Conservation (phyloP, 345 rosid genomes). For the Kandelia obovata region DNA sequence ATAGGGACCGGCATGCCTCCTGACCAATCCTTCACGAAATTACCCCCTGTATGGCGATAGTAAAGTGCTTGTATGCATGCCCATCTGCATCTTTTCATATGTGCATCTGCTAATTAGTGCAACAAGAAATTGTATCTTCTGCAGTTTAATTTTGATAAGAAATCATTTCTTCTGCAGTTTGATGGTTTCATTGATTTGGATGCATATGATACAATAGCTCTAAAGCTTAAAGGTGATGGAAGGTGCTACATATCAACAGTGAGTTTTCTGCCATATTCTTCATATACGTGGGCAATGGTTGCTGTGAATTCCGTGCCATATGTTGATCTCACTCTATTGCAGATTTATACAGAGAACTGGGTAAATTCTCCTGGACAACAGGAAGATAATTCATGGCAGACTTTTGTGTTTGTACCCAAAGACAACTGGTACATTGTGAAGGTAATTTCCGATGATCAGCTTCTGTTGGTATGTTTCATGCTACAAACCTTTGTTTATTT, state of each 20-base stretch:
- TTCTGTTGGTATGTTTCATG: no score
- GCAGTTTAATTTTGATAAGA: background rate
- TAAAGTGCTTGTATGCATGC: background rate
- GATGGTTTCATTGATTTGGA: slow-evolving; percentile 90
- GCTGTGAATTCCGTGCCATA: background rate
- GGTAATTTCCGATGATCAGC: slow-evolving; percentile 21
- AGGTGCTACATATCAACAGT: slow-evolving; percentile 87
- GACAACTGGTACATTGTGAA: slow-evolving; percentile 76
- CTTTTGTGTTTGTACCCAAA: slow-evolving; percentile 74
- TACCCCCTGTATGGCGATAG: background rate
- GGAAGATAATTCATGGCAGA: slow-evolving; percentile 98
- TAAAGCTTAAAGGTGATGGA: slow-evolving; percentile 90
- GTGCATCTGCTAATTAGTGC: no score
- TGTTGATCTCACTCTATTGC: slow-evolving; percentile 11
- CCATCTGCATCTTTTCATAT: background rate
- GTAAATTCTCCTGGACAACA: slow-evolving; percentile 83
- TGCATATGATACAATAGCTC: slow-evolving; percentile 73
- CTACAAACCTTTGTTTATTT: no score
- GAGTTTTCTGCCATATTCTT: slow-evolving; percentile 29
- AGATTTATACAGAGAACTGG: slow-evolving; percentile 97
- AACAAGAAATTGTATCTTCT: no score
- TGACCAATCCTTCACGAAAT: background rate
- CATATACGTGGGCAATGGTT: background rate
- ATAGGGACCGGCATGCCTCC: no score
- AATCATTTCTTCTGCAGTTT: slow-evolving; percentile 47